These are phyloP conservation scores for Sphaerosporella brunnea DNA, from an alignment of 495 filamentous ascomycete species.

Conservation along the genomic window DNA sequence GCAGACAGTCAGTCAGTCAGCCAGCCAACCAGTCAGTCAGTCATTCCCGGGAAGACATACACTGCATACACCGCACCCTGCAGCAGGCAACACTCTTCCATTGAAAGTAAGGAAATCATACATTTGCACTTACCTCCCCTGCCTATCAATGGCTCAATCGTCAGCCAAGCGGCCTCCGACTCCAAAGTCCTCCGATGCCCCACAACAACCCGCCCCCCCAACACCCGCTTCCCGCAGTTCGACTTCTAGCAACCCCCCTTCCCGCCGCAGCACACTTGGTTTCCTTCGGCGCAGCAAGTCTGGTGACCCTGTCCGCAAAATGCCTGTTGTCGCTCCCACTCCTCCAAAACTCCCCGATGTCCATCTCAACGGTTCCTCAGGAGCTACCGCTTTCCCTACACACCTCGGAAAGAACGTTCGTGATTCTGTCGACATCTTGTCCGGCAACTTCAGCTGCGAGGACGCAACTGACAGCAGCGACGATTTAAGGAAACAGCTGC, in stretches of 20 bases:
- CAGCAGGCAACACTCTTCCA: no score
- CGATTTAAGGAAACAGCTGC: constrained; percentile 29
- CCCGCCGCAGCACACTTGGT: constrained; percentile 16
- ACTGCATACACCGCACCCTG: no score
- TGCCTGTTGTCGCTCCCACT: constrained; percentile 32
- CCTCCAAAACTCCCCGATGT: constrained; percentile 67
- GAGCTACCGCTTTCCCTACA: constrained; percentile 1
- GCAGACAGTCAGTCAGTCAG: no score
- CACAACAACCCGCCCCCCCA: neutral
- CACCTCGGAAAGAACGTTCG: constrained; percentile 50
- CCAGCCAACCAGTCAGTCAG: no score
- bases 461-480: constrained; percentile 10
- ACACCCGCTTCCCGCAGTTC: neutral
- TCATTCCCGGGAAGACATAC: no score
- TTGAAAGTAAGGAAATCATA: no score
- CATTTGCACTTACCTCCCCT: neutral
- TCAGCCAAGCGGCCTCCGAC: neutral
- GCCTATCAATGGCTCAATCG: neutral
- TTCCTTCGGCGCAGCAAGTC: constrained; percentile 73
- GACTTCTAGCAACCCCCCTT: constrained; percentile 1
- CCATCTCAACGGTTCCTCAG: constrained; percentile 31
- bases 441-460: constrained; percentile 27
- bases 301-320: constrained; percentile 53
- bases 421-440: constrained; percentile 47
- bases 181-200: neutral